Evolutionary conservation across 768 basidiomycete genomes (phyloP), one percentile per base, ranked within the genome.

Genomic region (Lactifluus subvellereus): DNA sequence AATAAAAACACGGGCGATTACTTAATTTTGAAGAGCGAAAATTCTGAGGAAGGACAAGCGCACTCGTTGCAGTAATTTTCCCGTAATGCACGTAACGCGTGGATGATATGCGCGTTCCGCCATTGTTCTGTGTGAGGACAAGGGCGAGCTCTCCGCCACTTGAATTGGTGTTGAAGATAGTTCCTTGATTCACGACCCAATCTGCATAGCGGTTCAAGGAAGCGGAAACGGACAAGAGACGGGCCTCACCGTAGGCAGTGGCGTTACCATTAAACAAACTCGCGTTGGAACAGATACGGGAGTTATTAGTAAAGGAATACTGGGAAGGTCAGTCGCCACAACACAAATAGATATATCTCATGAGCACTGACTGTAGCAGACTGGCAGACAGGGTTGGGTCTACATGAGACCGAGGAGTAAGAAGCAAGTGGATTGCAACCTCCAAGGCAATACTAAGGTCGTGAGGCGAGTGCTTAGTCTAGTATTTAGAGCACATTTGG

Each of bases 31-130:
- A 14, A 30, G 32, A 10, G 45, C 4, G 33, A 38, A 18, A 2
- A 43, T n/a, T 35, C 22, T 2, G 10, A 30, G 32, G 3, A 22
- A 6, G n/a, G 64, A 9, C 42, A 7, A 5, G 71, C 77, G 35
- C 68, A 89, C 87, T 63, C 59, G 75, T 80, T 45, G 88, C 78
- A 40, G 86, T 89, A 68, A 93, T 81, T 13, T 77, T 84, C 40
- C 91, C 92, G 68, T 93, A 94, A 72, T 91, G 86, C 3, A 94
- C 74, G 70, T 91, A 94, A 47, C 85, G 82, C 2, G 91, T 94
- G 27, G 87, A 87, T 4, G 88, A 88, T 52, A 94, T 67, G 48
- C 87, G 82, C 6, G 87, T 93, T 20, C 93, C 92, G 37, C 87
- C 87, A 63, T 88, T 88, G 5, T 74, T 72, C 70, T 92, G 71